Evolutionary conservation across 345 rosid genomes (phyloP), one percentile per base, ranked within the genome.

Genomic region (Ricinus communis): DNA sequence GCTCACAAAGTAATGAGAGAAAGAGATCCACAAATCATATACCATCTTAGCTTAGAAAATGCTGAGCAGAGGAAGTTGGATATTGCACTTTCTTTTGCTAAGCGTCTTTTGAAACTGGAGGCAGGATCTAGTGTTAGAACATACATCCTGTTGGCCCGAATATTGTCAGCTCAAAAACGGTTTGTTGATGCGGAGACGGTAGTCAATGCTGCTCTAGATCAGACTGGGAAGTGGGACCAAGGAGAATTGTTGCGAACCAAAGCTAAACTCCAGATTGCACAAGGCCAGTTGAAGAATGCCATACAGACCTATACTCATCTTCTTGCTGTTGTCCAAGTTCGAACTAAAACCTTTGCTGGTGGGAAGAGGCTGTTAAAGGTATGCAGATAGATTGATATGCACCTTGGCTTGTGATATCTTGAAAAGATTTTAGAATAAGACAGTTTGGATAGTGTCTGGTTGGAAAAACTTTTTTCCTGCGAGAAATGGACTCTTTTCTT

Each of bases 1-100:
- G 89, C 90, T 2, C 82, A 72, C 56, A 87, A 76, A 84, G 68
- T 86, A 51, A 82, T 77, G 84, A 78, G 25, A 61, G 72, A 74
- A 51, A 59, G 36, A 74, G 65, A 83, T 81, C 86, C 53, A 72
- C 40, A 21, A 61, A 53, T 74, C 62, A 83, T 60, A 77, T 91
- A 62, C 81, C 81, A 84, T 76, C 91, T 91, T 43, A 80, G 93
- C 43, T 66, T 90, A 40, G 93, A 87, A 82, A 73, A 78, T 82
- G 96, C 96, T 41, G 93, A 88, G 80, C 96, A 90, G 85, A 87
- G 97, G 79, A 91, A 87, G 79, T 76, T 91, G 72, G 91, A 88
- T 74, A 75, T 71, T 0, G 96, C 97, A 2, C 85, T 84, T 68
- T 56, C 56, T 41, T 85, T 83, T 27, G 88, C 90, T 45, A 88